Conservation (phyloP, 345 rosid species). For the Pistacia atlantica region DNA sequence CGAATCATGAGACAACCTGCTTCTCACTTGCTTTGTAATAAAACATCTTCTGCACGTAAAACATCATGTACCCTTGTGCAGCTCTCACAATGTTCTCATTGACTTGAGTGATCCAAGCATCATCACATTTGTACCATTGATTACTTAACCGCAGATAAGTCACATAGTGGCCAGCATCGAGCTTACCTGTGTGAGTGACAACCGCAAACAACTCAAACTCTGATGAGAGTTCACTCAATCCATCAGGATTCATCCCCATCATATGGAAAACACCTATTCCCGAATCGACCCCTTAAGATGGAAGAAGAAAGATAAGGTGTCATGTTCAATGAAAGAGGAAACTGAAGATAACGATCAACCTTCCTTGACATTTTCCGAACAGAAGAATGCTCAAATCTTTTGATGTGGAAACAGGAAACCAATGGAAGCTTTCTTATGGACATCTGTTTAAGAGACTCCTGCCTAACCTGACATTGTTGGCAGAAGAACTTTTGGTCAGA, state of each 20-base stretch:
- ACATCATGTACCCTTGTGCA: slow-evolving; percentile 77
- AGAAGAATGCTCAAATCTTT: slow-evolving; percentile 68
- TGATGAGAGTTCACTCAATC: slow-evolving; percentile 47
- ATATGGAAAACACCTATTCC: slow-evolving; percentile 54
- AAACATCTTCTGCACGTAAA: slow-evolving; percentile 69
- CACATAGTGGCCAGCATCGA: slow-evolving; percentile 65
- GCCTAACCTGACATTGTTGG: slow-evolving; percentile 66
- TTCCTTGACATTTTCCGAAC: slow-evolving; percentile 62
- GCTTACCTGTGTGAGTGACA: slow-evolving; percentile 60
- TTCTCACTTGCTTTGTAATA: slow-evolving; percentile 56
- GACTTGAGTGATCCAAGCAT: slow-evolving; percentile 65
- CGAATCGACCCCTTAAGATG: slow-evolving; percentile 57
- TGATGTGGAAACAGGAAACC: slow-evolving; percentile 69
- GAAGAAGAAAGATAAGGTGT: slow-evolving; percentile 66
- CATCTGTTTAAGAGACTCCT: slow-evolving; percentile 76
- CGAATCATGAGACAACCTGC: slow-evolving; percentile 24
- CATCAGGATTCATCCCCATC: slow-evolving; percentile 59
- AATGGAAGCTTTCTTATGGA: slow-evolving; percentile 72
- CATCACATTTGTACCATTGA: slow-evolving; percentile 75
- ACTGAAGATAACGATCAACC: slow-evolving; percentile 61
- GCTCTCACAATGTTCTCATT: slow-evolving; percentile 64
- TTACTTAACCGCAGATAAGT: slow-evolving; percentile 61
- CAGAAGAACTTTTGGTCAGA: slow-evolving; percentile 76
- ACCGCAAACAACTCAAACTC: slow-evolving; percentile 70
- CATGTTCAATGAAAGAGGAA: slow-evolving; percentile 65